These are phyloP conservation scores for Wickerhamiella australiensis DNA, from an alignment of 805 yeast species.

Conservation along the genomic window DNA sequence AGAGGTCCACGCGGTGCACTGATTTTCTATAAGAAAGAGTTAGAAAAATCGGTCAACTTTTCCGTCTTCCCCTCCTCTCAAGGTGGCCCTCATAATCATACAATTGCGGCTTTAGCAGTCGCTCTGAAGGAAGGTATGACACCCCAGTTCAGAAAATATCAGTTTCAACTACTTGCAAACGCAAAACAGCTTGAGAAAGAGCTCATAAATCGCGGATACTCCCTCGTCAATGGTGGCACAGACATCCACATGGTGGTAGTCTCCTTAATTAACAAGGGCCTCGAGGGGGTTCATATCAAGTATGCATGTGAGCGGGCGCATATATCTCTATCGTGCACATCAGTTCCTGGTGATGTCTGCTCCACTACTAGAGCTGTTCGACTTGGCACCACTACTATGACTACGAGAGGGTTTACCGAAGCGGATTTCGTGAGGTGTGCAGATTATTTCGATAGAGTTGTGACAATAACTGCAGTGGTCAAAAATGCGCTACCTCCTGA, in stretches of 20 bases:
- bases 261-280: constrained; percentile 62
- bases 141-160: constrained; percentile 85
- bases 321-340: constrained; percentile 92
- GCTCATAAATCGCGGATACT: constrained; percentile 59
- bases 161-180: constrained; percentile 71
- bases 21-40: constrained; percentile 94
- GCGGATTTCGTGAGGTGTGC: constrained; percentile 73
- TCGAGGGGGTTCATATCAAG: constrained; percentile 94
- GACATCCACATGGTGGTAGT: constrained; percentile 95
- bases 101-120: constrained; percentile 92
- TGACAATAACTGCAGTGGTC: constrained; percentile 56
- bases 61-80: constrained; percentile 99
- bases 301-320: constrained; percentile 87
- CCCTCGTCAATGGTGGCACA: constrained; percentile 86
- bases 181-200: constrained; percentile 71
- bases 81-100: constrained; percentile 99
- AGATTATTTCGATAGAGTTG: constrained; percentile 64
- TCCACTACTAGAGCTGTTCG: constrained; percentile 95
- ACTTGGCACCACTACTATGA: constrained; percentile 97
- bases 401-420: constrained; percentile 89
- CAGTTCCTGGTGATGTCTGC: constrained; percentile 94
- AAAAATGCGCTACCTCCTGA: constrained; percentile 77
- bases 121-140: constrained; percentile 89
- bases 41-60: constrained; percentile 90
- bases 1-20: constrained; percentile 99